Conservation (phyloP, 495 filamentous ascomycete species). For the Aspergillus hancockii region DNA sequence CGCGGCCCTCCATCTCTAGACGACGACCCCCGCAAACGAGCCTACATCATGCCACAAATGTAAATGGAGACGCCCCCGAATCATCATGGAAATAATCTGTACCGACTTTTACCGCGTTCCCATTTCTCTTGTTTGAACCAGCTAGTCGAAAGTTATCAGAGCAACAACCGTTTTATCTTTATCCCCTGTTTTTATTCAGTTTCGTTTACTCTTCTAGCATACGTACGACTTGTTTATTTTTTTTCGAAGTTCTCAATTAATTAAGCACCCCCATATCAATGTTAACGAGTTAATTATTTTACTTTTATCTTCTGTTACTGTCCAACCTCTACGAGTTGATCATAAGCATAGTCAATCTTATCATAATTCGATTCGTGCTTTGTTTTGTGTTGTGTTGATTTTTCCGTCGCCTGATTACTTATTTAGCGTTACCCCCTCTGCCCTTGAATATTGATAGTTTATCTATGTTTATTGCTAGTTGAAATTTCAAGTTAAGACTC, state of each 20-base stretch:
- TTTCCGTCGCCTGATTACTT: background rate
- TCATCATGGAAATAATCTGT: background rate
- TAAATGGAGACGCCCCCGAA: background rate
- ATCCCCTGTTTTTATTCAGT: background rate
- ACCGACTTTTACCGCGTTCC: background rate
- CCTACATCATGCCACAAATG: constrained; percentile 32
- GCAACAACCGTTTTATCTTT: background rate
- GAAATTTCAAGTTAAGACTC: background rate
- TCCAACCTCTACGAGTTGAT: background rate
- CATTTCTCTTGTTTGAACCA: too few species aligned
- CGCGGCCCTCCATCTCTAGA: constrained; percentile 26
- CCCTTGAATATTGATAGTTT: background rate
- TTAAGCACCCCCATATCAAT: background rate
- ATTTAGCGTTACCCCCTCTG: background rate
- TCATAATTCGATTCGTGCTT: background rate
- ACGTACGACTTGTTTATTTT: background rate
- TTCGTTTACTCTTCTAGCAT: background rate
- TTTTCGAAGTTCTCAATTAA: too few species aligned
- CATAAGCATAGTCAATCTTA: background rate
- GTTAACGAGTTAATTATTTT: background rate
- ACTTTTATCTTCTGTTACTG: background rate
- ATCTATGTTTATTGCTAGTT: background rate
- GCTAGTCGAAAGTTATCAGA: background rate
- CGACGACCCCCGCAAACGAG: constrained; percentile 36
- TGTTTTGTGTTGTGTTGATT: too few species aligned